Conservation (phyloP, 257 asterid genomes). For the Lithospermum erythrorhizon region DNA sequence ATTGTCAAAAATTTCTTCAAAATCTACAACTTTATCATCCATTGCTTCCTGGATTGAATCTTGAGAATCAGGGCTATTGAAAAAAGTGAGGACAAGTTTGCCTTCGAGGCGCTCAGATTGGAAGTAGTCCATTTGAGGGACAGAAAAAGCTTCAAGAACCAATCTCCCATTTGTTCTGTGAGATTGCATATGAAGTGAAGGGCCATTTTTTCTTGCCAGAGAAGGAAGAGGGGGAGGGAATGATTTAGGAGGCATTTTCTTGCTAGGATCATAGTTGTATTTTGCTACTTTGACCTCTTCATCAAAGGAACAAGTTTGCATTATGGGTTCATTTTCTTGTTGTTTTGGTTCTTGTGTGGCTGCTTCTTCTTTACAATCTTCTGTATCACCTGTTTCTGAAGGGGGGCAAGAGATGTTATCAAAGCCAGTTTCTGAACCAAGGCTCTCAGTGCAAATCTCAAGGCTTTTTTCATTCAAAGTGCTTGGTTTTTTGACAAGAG, state of each 20-base stretch:
- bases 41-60: constrained; percentile 12
- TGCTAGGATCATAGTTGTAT: constrained; percentile 17
- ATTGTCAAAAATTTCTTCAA: constrained; percentile 11
- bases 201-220: constrained; percentile 36
- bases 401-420: background rate
- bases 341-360: background rate
- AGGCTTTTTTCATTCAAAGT: constrained; percentile 2
- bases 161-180: constrained; percentile 53
- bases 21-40: constrained; percentile 16
- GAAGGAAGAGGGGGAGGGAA: constrained; percentile 78
- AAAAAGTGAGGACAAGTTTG: constrained; percentile 46
- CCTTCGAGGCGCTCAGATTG: constrained; percentile 51
- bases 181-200: constrained; percentile 44
- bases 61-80: constrained; percentile 14
- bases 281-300: constrained; percentile 25
- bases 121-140: constrained; percentile 38
- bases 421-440: constrained; percentile 2
- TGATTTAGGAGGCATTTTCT: constrained; percentile 26
- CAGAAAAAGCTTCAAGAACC: constrained; percentile 55
- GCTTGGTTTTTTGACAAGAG: background rate
- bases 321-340: background rate
- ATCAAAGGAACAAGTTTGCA: constrained; percentile 10
- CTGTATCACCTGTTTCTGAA: background rate
- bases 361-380: background rate
- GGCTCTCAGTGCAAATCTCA: constrained; percentile 1